phyloP scores from a whole-genome alignment of 176 grass and related monocot genomes.

The Typha latifolia region DNA sequence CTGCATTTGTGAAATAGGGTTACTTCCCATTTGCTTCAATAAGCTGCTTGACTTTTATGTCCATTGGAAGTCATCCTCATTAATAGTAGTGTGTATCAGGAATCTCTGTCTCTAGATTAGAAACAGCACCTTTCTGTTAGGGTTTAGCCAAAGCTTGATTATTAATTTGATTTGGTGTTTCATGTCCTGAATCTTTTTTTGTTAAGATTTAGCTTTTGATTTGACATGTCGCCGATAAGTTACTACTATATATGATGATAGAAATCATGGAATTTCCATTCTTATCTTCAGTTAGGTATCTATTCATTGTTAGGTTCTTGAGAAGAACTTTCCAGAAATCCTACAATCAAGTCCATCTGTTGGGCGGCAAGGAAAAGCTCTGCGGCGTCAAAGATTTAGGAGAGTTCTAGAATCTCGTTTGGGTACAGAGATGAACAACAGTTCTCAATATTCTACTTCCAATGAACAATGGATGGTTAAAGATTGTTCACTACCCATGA shows the following conservation, averaged over 20 bases:
- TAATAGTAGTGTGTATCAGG: no score
- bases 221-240: not conserved
- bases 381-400: constrained; percentile 45
- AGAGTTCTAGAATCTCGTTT: constrained; percentile 53
- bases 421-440: constrained; percentile 4
- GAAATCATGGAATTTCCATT: not conserved
- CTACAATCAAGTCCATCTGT: constrained; percentile 72
- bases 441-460: constrained; percentile 17
- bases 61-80: no score
- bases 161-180: no score
- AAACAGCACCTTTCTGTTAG: no score
- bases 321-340: constrained; percentile 63
- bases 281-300: constrained; percentile 6
- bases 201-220: not conserved
- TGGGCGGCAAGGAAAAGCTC: constrained; percentile 87
- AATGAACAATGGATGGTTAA: constrained; percentile 22
- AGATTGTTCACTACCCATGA: constrained; percentile 7
- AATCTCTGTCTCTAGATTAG: no score
- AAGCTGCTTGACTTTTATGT: no score
- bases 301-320: constrained; percentile 43
- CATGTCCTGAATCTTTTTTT: not conserved
- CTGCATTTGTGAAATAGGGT: no score
- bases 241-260: not conserved
- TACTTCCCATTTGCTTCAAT: no score
- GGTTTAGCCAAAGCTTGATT: no score